A percentile compares a stretch with the other conserved stretches of the same genome.
phyloP scores from a whole-genome alignment of 192 early-diverging fungal species.

The Mortierella hygrophila region DNA sequence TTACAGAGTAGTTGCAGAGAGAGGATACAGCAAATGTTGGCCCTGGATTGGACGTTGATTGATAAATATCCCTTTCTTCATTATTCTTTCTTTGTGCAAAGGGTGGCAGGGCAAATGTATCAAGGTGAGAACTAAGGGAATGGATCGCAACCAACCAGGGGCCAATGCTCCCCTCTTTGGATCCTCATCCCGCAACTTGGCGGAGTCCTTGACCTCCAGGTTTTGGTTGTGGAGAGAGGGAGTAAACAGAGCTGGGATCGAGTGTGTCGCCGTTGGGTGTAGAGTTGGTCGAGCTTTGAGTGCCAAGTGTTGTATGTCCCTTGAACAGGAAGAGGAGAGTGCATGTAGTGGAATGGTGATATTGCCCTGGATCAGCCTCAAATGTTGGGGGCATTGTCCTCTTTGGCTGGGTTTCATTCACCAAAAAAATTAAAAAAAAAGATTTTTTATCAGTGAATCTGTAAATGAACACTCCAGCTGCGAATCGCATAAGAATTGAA shows the following conservation, averaged over 20 bases:
- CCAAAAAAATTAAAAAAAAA: constrained; percentile 11
- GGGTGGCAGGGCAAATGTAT: no score
- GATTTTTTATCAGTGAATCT: neutral
- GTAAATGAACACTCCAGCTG: neutral
- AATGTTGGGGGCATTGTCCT: constrained; percentile 17
- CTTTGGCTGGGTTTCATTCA: constrained; percentile 25
- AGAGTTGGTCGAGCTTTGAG: no score
- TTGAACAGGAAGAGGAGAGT: neutral
- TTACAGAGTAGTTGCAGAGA: neutral
- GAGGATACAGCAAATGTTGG: neutral
- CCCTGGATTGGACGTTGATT: neutral
- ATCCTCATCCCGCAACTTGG: neutral
- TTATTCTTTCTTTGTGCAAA: neutral
- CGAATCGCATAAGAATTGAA: neutral
- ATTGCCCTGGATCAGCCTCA: neutral
- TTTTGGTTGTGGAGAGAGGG: neutral
- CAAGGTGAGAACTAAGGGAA: no score
- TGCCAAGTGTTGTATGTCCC: neutral
- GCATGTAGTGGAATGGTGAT: neutral
- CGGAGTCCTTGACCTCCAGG: neutral
- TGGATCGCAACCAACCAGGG: neutral
- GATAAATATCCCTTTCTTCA: neutral
- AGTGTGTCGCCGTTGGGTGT: neutral
- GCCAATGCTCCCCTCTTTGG: neutral
- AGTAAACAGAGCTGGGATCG: neutral